A percentile compares a stretch with the other conserved stretches of the same genome.
phyloP scores from a whole-genome alignment of 768 basidiomycete species.

The Mycena vitilis region DNA sequence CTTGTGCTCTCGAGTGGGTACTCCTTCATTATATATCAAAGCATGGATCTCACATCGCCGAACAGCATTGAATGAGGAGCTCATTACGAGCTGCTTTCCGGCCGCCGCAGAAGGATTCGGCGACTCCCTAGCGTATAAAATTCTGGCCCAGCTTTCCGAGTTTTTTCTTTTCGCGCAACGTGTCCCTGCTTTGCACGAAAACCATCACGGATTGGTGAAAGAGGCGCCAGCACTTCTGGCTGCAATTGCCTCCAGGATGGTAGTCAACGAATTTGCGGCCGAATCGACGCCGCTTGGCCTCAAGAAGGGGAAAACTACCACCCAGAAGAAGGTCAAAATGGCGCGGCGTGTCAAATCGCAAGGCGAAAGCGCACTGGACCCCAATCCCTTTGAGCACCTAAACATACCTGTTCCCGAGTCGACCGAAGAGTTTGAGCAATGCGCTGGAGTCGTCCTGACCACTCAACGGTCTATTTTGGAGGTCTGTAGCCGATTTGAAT shows the following conservation, averaged over 20 bases:
- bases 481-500: background rate
- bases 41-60: background rate
- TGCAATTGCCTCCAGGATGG: background rate
- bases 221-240: slow-evolving; percentile 23
- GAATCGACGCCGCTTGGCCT: background rate
- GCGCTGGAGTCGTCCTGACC: slow-evolving; percentile 14
- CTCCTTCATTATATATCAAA: background rate
- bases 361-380: slow-evolving; percentile 38
- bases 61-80: slow-evolving; percentile 17
- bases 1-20: slow-evolving; percentile 27
- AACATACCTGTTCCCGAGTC: slow-evolving; percentile 22
- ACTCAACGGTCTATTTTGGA: slow-evolving; percentile 31
- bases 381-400: slow-evolving; percentile 41
- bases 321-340: slow-evolving; percentile 44
- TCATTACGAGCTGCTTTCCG: slow-evolving; percentile 25
- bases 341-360: slow-evolving; percentile 26
- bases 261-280: slow-evolving; percentile 3
- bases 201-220: slow-evolving; percentile 22
- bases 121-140: slow-evolving; percentile 6
- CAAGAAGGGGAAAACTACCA: slow-evolving; percentile 32
- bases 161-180: slow-evolving; percentile 25
- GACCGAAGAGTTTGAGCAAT: slow-evolving; percentile 9
- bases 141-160: slow-evolving; percentile 12
- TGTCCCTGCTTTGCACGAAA: slow-evolving; percentile 1
- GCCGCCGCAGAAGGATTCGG: slow-evolving; percentile 20